These are phyloP conservation scores for Zopfia rhizophila DNA, from an alignment of 2,329 filamentous ascomycete genomes.

Conservation along the genomic window DNA sequence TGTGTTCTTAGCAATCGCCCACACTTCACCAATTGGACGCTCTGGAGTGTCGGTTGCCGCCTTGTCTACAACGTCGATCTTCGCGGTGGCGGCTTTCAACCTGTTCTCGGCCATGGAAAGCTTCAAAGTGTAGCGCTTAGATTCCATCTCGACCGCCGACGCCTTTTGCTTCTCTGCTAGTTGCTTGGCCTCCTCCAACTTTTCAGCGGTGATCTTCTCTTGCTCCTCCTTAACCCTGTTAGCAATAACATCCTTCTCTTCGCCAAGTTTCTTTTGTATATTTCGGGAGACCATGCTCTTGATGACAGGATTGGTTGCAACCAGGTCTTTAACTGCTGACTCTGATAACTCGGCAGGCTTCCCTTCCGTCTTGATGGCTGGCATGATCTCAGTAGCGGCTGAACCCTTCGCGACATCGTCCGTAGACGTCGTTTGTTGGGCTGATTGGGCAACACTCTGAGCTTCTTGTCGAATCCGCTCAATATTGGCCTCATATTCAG, in stretches of 20 bases:
- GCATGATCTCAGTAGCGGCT: conserved; percentile 16
- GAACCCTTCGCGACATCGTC: conserved; percentile 16
- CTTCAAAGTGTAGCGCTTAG: conserved; percentile 78
- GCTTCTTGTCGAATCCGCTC: conserved; percentile 42
- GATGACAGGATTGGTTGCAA: conserved; percentile 61
- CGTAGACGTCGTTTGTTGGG: conserved; percentile 17
- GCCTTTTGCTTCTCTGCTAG: conserved; percentile 65
- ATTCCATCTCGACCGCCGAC: conserved; percentile 71
- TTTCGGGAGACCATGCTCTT: conserved; percentile 66
- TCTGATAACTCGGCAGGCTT: conserved; percentile 1
- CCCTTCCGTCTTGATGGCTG: conserved; percentile 41
- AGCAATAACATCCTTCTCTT: conserved; percentile 48
- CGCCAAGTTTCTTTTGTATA: conserved; percentile 60
- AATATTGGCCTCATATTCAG: conserved; percentile 50
- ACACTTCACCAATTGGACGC: conserved; percentile 85
- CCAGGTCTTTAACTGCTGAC: conserved; percentile 52
- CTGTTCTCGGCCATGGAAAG: conserved; percentile 83
- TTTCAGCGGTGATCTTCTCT: conserved; percentile 28
- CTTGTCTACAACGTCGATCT: conserved; percentile 80
- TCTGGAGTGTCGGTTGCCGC: conserved; percentile 88
- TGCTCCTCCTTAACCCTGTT: conserved; percentile 50
- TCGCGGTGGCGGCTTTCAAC: conserved; percentile 71
- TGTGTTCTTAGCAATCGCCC: conserved; percentile 78
- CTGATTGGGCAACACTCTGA: conserved; percentile 4
- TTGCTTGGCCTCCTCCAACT: conserved; percentile 46